Evolutionary conservation across 768 basidiomycete genomes (phyloP), one percentile per base, ranked within the genome.

Genomic region (Suillus discolor): DNA sequence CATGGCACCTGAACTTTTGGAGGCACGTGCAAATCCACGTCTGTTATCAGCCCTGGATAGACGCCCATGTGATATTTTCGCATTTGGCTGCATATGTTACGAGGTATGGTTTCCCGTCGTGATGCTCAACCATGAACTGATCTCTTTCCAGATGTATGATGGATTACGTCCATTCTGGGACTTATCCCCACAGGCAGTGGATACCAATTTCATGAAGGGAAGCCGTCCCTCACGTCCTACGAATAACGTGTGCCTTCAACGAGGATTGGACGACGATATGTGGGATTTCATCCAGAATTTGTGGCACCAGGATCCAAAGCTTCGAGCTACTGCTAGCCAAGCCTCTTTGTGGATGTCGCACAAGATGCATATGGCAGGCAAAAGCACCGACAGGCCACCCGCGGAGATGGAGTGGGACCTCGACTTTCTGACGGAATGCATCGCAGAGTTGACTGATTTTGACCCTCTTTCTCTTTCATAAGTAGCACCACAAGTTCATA

Each of bases 41-140:
- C 62, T 62, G 31, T 63, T 74, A 15, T 61, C 69, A 11, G 53
- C 20, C 7, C 62, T 75, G 2, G 74, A 75, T 47, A 68, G 61
- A 42, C 74, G 75, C n/a, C 73, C 73, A 59, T 68, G 73, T 42
- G 78, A 79, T 61, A 74, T 79, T 34, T 79, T 80, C 61, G 71
- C 78, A 6, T 74, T 79, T 59, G 79, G 74, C 5, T 77, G 72
- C 3, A 70, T 77, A 45, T 65, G 72, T 13, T 79, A 77, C 62
- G 79, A 79, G 76, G 78, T 79, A 45, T 9, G 16, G 11, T 63
- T 16, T 15, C 44, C 2, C 28, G 6, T 28, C 23, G 1, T 31
- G 15, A n/a, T 44, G 20, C 23, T 39, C 9, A 20, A 39, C 47
- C n/a, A 39, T 39, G 8, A 6, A 59, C 38, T 39, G 57, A 57